These are phyloP conservation scores for Hortaea werneckii DNA, from an alignment of 2,329 filamentous ascomycete genomes.

Conservation along the genomic window DNA sequence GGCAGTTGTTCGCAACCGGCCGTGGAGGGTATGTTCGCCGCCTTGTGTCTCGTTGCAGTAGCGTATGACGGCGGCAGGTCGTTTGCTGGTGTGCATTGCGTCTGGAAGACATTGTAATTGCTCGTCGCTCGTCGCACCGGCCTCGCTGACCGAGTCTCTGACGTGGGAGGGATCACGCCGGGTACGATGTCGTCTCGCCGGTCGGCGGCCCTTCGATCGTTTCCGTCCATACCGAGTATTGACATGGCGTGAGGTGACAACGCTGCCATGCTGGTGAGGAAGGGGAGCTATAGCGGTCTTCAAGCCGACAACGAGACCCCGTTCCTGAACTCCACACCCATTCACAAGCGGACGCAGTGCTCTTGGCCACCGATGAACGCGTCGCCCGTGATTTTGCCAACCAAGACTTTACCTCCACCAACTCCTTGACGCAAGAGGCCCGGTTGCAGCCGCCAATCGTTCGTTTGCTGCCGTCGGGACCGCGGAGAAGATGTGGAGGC, in stretches of 20 bases:
- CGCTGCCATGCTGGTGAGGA: neutral
- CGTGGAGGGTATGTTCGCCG: slow-evolving; percentile 5
- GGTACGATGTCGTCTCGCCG: neutral
- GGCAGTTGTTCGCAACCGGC: slow-evolving; percentile 21
- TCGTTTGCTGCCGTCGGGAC: too few species aligned
- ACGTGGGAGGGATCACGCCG: neutral
- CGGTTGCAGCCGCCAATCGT: too few species aligned
- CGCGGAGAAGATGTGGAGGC: too few species aligned
- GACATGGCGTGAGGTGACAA: slow-evolving; percentile 5
- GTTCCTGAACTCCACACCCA: too few species aligned
- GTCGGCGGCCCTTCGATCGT: neutral
- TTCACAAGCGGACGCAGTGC: too few species aligned
- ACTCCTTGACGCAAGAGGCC: too few species aligned
- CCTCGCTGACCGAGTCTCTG: slow-evolving; percentile 5
- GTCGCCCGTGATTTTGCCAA: neutral
- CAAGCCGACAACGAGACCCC: too few species aligned
- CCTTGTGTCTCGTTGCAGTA: slow-evolving; percentile 10
- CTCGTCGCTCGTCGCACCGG: slow-evolving; percentile 19
- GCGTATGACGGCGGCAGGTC: slow-evolving; percentile 26
- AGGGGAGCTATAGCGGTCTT: too few species aligned
- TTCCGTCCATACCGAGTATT: slow-evolving; percentile 4
- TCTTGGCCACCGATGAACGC: too few species aligned
- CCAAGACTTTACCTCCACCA: too few species aligned
- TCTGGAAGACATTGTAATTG: slow-evolving; percentile 27
- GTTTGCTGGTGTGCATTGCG: slow-evolving; percentile 17